Percentiles rank a stretch among this genome's conserved stretches.
Conservation (phyloP, 2,329 filamentous ascomycete species). For the Colletotrichum tamarilloi region DNA sequence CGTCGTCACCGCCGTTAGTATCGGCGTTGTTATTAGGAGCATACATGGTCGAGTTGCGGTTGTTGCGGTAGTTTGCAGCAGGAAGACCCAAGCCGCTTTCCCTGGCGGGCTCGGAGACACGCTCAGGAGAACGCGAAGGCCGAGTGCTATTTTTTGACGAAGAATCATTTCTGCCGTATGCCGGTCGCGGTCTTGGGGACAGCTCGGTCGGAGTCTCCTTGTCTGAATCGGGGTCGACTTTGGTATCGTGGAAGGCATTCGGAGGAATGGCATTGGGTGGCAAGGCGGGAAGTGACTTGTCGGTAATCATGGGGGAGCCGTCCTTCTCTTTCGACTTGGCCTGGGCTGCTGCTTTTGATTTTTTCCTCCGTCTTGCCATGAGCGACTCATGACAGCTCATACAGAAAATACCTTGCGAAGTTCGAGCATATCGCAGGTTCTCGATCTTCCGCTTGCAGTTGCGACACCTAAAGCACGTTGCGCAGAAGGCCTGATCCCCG, state of each 20-base stretch:
- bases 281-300: slow-evolving; percentile 93
- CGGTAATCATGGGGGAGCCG: slow-evolving; percentile 75
- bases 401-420: slow-evolving; percentile 98
- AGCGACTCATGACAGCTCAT: slow-evolving; percentile 98
- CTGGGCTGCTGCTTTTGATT: slow-evolving; percentile 75
- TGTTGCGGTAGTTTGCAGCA: slow-evolving; percentile 80
- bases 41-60: slow-evolving; percentile 77
- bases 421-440: slow-evolving; percentile 96
- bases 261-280: slow-evolving; percentile 78
- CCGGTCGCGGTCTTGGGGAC: slow-evolving; percentile 69
- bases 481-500: slow-evolving; percentile 97
- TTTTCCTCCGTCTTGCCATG: slow-evolving; percentile 92
- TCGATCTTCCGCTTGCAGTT: slow-evolving; percentile 99
- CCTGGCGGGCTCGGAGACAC: slow-evolving; percentile 53
- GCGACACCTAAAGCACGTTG: slow-evolving; percentile 94
- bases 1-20: slow-evolving; percentile 61
- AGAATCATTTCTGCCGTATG: slow-evolving; percentile 63
- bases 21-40: slow-evolving; percentile 53
- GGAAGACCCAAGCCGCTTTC: slow-evolving; percentile 77
- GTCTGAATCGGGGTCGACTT: slow-evolving; percentile 68
- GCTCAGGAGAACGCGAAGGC: slow-evolving; percentile 66
- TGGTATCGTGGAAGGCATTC: slow-evolving; percentile 70
- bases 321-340: slow-evolving; percentile 74
- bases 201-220: slow-evolving; percentile 74
- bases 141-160: slow-evolving; percentile 66